phyloP scores from a whole-genome alignment of 2,329 filamentous ascomycete genomes.

The Aureobasidium musti region DNA sequence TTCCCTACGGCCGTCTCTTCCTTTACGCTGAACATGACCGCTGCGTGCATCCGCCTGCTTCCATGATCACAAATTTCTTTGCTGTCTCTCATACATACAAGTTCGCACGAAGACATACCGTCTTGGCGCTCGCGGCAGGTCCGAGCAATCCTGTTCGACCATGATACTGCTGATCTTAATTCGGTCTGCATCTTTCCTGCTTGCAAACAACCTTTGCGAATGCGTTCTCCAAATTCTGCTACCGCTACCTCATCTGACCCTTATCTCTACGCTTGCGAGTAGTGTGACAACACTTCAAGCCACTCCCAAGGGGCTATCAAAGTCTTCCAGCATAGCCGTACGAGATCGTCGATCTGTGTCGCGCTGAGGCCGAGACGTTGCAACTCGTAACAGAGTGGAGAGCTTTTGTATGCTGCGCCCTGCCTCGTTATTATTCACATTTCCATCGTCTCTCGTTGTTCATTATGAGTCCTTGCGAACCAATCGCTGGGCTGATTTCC shows the following conservation, averaged over 20 bases:
- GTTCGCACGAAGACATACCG: not conserved
- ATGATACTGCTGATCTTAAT: slow-evolving; percentile 22
- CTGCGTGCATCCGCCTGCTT: not conserved
- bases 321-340: not conserved
- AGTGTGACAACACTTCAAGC: not conserved
- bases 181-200: not conserved
- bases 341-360: slow-evolving; percentile 9
- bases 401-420: slow-evolving; percentile 13
- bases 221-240: not conserved
- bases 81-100: not conserved
- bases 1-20: slow-evolving; percentile 1
- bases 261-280: not conserved
- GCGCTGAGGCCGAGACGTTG: not conserved
- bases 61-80: not conserved
- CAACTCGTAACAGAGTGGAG: not conserved
- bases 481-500: too few relatives aligned
- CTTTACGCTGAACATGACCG: not conserved
- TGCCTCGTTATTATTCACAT: not conserved
- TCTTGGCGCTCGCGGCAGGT: not conserved
- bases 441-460: not conserved
- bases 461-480: too few relatives aligned
- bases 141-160: not conserved
- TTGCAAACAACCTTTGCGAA: not conserved
- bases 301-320: not conserved
- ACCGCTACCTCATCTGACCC: not conserved